phyloP scores from a whole-genome alignment of 116 monocot species.

The Cymodocea nodosa region DNA sequence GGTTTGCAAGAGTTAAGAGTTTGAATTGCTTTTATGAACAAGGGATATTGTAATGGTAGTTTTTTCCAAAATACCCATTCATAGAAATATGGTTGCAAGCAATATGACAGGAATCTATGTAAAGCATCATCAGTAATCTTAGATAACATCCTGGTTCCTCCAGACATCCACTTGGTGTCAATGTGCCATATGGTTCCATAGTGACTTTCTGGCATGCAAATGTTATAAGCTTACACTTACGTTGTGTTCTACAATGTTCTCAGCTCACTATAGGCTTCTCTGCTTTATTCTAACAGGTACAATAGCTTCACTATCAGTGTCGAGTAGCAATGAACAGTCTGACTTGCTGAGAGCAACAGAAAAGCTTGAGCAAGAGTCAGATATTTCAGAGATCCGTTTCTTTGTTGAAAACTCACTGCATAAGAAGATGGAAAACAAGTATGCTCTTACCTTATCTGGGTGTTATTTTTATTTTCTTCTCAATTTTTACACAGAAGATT shows the following conservation, averaged over 20 bases:
- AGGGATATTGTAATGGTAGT: too few species aligned
- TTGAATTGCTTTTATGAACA: too few species aligned
- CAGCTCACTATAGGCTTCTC: neutral
- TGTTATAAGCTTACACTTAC: too few species aligned
- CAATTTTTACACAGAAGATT: neutral
- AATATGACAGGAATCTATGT: too few species aligned
- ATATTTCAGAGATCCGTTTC: constrained; percentile 20
- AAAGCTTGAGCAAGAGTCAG: constrained; percentile 28
- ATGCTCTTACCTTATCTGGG: constrained; percentile 6
- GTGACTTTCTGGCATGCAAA: too few species aligned
- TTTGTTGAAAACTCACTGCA: constrained; percentile 36
- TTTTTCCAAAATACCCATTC: too few species aligned
- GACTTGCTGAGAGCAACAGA: constrained; percentile 24
- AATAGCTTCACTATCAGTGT: constrained; percentile 19
- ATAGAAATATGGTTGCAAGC: too few species aligned
- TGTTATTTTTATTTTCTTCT: neutral
- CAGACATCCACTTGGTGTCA: too few species aligned
- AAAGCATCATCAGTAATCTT: too few species aligned
- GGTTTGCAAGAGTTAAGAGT: too few species aligned
- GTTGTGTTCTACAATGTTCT: neutral
- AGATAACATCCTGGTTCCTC: too few species aligned
- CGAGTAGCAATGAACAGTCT: constrained; percentile 11
- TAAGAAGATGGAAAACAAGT: constrained; percentile 29
- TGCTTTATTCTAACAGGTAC: constrained; percentile 11
- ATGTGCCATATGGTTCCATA: too few species aligned